These are phyloP conservation scores for Penicillium psychrofluorescens DNA, from an alignment of 495 filamentous ascomycete genomes.

Conservation along the genomic window DNA sequence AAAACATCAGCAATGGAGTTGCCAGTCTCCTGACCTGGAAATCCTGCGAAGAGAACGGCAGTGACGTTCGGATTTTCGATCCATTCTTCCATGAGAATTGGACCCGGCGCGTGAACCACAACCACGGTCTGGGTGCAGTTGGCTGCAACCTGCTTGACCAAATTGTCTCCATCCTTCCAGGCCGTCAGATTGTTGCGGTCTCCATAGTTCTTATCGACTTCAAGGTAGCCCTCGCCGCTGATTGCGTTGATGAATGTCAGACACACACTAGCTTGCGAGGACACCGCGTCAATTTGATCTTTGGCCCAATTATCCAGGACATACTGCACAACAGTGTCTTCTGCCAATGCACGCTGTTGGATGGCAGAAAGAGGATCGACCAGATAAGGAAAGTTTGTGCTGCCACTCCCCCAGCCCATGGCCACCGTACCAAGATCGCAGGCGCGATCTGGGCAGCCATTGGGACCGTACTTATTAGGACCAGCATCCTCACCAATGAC, in stretches of 20 bases:
- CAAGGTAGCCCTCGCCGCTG: slow-evolving; percentile 46
- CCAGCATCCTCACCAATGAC: slow-evolving; percentile 60
- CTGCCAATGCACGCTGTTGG: slow-evolving; percentile 44
- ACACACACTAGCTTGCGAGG: slow-evolving; percentile 47
- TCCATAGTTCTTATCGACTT: too few relatives aligned
- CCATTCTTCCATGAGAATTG: slow-evolving; percentile 47
- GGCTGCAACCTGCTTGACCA: slow-evolving; percentile 50
- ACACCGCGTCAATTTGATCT: slow-evolving; percentile 31
- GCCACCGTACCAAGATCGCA: slow-evolving; percentile 48
- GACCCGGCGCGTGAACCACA: slow-evolving; percentile 53
- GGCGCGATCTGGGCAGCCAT: slow-evolving; percentile 31
- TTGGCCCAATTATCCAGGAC: slow-evolving; percentile 32
- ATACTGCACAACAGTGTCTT: slow-evolving; percentile 36
- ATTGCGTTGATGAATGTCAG: slow-evolving; percentile 53
- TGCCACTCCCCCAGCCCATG: slow-evolving; percentile 53
- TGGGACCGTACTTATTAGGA: slow-evolving; percentile 38
- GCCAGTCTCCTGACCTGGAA: slow-evolving; percentile 56
- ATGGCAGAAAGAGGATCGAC: slow-evolving; percentile 55
- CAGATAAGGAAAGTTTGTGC: slow-evolving; percentile 41
- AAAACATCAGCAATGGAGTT: slow-evolving; percentile 49
- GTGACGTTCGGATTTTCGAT: slow-evolving; percentile 57
- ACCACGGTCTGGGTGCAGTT: slow-evolving; percentile 56
- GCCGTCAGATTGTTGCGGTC: slow-evolving; percentile 45
- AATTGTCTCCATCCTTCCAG: slow-evolving; percentile 41
- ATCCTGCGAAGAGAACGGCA: slow-evolving; percentile 52